These are phyloP conservation scores for Stemphylium vesicarium DNA, from an alignment of 2,329 filamentous ascomycete species.

Conservation along the genomic window DNA sequence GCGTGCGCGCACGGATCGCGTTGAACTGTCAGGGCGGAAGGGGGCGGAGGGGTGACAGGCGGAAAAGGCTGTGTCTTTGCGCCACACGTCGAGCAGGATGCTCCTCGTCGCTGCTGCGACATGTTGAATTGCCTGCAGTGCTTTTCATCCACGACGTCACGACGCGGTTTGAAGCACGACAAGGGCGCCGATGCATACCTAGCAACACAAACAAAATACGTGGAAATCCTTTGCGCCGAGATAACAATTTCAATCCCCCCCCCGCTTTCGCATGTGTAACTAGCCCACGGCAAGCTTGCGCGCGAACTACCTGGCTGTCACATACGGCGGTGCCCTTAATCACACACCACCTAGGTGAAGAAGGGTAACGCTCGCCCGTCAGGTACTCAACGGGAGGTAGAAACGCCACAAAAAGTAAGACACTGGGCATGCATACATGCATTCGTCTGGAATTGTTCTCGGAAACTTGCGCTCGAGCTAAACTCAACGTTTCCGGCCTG, in stretches of 20 bases:
- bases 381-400: neutral
- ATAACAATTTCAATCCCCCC: no score
- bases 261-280: no score
- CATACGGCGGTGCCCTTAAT: no score
- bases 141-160: slow-evolving; percentile 8
- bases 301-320: neutral
- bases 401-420: slow-evolving; percentile 7
- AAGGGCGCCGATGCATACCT: neutral
- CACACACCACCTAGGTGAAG: neutral
- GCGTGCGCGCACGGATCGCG: neutral
- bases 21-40: neutral
- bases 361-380: slow-evolving; percentile 4
- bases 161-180: neutral
- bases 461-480: neutral
- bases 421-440: slow-evolving; percentile 1
- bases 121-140: slow-evolving; percentile 5
- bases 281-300: no score
- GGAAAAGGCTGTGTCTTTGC: neutral
- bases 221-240: no score
- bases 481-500: slow-evolving; percentile 3
- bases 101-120: neutral
- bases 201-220: no score
- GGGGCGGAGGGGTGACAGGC: no score
- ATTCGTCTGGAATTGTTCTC: neutral
- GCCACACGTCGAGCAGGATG: neutral